Evolutionary conservation across 768 basidiomycete species (phyloP).

Genomic region (Trichaptum fuscoviolaceum): DNA sequence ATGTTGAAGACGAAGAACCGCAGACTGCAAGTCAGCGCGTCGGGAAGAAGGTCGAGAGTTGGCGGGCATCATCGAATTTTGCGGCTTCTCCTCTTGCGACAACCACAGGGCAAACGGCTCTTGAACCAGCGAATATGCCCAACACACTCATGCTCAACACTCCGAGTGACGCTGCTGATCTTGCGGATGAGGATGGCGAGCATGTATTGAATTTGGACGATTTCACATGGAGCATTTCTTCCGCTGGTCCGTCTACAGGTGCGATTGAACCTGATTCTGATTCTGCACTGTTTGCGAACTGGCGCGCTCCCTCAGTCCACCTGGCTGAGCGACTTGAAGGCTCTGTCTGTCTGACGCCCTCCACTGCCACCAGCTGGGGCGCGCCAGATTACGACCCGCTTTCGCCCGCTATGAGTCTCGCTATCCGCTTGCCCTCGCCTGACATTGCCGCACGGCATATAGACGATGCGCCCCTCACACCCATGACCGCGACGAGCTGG

Average conservation of each 20-base stretch:
- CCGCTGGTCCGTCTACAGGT: conserved; percentile 49
- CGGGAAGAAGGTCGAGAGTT: conserved; percentile 54
- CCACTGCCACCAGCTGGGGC: conserved; percentile 22
- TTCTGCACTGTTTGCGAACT: conserved; percentile 31
- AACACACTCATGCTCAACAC: conserved; percentile 35
- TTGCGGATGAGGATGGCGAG: conserved; percentile 24
- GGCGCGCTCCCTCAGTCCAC: conserved; percentile 48
- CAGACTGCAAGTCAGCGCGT: conserved; percentile 46
- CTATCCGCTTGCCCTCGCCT: conserved; percentile 20
- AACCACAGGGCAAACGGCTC: conserved; percentile 39
- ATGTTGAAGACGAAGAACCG: conserved; percentile 53
- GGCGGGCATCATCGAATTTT: conserved; percentile 55
- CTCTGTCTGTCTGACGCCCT: conserved; percentile 50
- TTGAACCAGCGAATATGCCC: conserved; percentile 48
- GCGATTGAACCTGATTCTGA: conserved; percentile 34
- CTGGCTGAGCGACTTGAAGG: conserved; percentile 47
- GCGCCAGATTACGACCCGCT: conserved; percentile 12
- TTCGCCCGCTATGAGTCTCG: conserved; percentile 15
- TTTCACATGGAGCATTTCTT: conserved; percentile 66
- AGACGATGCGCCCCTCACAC: conserved; percentile 49
- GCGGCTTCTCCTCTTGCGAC: conserved; percentile 43
- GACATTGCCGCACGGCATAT: conserved; percentile 42
- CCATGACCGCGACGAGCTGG: conserved; percentile 43
- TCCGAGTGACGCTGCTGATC: conserved; percentile 15
- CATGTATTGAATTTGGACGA: conserved; percentile 56